Base-by-base conservation (phyloP, 1,284 basidiomycete genomes). In the Apiotrichum siamense region DNA sequence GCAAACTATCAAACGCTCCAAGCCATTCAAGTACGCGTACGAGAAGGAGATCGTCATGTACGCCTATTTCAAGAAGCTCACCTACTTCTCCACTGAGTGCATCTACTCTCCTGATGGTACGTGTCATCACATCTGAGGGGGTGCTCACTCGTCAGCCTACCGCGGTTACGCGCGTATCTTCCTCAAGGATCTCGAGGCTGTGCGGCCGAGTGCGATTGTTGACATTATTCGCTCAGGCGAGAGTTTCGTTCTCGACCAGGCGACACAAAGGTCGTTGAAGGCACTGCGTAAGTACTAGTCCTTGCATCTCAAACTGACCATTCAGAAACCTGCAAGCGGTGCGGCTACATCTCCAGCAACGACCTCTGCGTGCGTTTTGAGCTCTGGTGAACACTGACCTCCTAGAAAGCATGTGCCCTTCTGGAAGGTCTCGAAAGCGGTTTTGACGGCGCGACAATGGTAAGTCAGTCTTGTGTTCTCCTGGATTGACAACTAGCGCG, bases 41-140 rank as follows among this genome's bases (percentile, higher is more conserved):
- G 96, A 99, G 76, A 99, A 99, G 76, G 94, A 99, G 75, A 98
- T 99, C 40, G 94, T 99, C 59, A 97, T 99, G 93, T 96, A 97
- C 70, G 93, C 93, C 11, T 97, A 97, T 76, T 97, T 97, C 77
- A 97, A 96, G 75, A 91, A 90, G 74, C 80, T 99, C 31, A 93
- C 97, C 66, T 99, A 99, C 74, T 97, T 97, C 74, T 97, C 92
- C 1, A 99, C 96, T 5, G 94, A 99, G 70, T 99, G 94, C 72
- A 97, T 97, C 65, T 98, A 99, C 74, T 96, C 92, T 3, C 96
- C 96, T 4, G 90, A 93, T 62, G 74, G 74, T 73, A 18, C 10
- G 67, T 62, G n/a, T 12, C 15, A 18, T n/a, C 7, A 35, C 13
- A 17, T 24, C 9, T n/a, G 21, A 21, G 17, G 20, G 9, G 12